phyloP scores from a whole-genome alignment of 2,329 filamentous ascomycete species.

The Pochonia chlamydosporia region DNA sequence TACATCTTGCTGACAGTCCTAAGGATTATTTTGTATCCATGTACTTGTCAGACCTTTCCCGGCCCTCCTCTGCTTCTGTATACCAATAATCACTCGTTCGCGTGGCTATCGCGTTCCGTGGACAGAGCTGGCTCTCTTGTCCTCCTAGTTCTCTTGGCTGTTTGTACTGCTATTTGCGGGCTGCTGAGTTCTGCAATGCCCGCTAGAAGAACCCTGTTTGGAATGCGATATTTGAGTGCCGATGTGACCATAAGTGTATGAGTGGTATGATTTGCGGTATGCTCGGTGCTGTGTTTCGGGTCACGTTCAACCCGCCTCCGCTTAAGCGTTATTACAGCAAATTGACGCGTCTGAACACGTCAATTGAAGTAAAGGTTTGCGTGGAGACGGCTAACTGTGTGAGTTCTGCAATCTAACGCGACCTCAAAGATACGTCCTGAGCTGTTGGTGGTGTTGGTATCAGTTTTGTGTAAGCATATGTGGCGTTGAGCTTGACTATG shows the following conservation, averaged over 20 bases:
- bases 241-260: too few relatives aligned
- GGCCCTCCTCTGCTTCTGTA: slow-evolving; percentile 21
- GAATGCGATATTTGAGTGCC: too few relatives aligned
- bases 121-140: too few relatives aligned
- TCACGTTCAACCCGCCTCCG: not conserved
- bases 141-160: too few relatives aligned
- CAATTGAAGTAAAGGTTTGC: not conserved
- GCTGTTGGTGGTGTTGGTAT: too few relatives aligned
- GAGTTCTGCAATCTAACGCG: not conserved
- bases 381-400: not conserved
- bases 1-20: too few relatives aligned
- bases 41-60: too few relatives aligned
- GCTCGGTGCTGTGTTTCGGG: not conserved
- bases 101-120: slow-evolving; percentile 20
- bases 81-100: slow-evolving; percentile 19
- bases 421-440: not conserved
- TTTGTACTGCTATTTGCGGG: slow-evolving; percentile 23
- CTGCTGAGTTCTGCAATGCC: too few relatives aligned
- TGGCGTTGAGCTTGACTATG: too few relatives aligned
- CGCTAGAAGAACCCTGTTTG: too few relatives aligned
- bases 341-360: not conserved
- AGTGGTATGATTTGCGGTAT: not conserved
- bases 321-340: not conserved
- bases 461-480: too few relatives aligned
- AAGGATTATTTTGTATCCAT: too few relatives aligned